phyloP scores from a whole-genome alignment of 108 stramenopile genomes.

The Skeletonema tropicum region DNA sequence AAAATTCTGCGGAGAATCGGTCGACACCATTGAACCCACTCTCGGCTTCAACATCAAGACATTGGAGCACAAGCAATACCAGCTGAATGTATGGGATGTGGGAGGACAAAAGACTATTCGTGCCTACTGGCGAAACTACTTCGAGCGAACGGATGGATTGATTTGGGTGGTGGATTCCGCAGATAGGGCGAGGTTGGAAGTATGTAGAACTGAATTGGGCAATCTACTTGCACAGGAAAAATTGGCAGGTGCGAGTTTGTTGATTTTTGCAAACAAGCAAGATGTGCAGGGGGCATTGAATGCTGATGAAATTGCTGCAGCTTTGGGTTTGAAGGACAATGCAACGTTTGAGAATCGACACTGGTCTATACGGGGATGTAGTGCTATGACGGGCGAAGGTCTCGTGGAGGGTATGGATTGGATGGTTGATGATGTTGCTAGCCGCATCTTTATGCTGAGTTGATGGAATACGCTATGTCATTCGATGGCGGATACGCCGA shows the following conservation, averaged over 20 bases:
- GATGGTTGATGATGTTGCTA: slow-evolving; percentile 94
- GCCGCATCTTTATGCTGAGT: slow-evolving; percentile 91
- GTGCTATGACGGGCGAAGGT: slow-evolving; percentile 95
- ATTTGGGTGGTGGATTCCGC: slow-evolving; percentile 98
- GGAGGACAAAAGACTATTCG: slow-evolving; percentile 99
- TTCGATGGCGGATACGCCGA: too few relatives aligned
- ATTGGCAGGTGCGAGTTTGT: slow-evolving; percentile 94
- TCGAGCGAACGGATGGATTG: slow-evolving; percentile 97
- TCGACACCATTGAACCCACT: slow-evolving; percentile 94
- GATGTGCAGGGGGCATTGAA: slow-evolving; percentile 89
- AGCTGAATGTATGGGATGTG: slow-evolving; percentile 95
- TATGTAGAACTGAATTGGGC: slow-evolving; percentile 87
- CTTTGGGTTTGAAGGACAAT: slow-evolving; percentile 74
- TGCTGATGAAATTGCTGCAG: slow-evolving; percentile 74
- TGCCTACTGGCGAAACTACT: slow-evolving; percentile 99
- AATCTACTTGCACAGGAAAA: slow-evolving; percentile 93
- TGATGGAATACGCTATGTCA: slow-evolving; percentile 6
- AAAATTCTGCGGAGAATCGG: slow-evolving; percentile 93
- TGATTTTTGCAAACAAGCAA: slow-evolving; percentile 99
- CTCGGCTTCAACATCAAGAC: slow-evolving; percentile 99
- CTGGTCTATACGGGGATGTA: slow-evolving; percentile 90
- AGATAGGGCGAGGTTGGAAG: slow-evolving; percentile 83
- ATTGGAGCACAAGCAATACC: slow-evolving; percentile 83
- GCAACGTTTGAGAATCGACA: slow-evolving; percentile 77
- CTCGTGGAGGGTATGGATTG: slow-evolving; percentile 95